phyloP scores from a whole-genome alignment of 495 filamentous ascomycete species.

The Hypomontagnella monticulosa region DNA sequence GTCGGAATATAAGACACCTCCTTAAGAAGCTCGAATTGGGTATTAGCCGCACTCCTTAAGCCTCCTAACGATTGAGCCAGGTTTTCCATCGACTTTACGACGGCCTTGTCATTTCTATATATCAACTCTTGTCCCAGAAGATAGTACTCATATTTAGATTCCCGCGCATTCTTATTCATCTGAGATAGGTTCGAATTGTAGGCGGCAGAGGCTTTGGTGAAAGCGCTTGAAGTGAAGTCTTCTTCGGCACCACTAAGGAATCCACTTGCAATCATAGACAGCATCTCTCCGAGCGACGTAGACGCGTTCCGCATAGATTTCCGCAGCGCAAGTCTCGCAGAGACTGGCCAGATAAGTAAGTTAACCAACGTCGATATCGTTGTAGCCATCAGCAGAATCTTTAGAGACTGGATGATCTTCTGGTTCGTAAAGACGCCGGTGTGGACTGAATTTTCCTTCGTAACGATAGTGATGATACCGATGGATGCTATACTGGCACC shows the following conservation, averaged over 20 bases:
- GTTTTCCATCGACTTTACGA: constrained; percentile 86
- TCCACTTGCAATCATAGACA: constrained; percentile 81
- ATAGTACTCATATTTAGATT: constrained; percentile 92
- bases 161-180: constrained; percentile 81
- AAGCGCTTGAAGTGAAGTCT: constrained; percentile 71
- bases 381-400: constrained; percentile 91
- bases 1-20: constrained; percentile 56
- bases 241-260: constrained; percentile 88
- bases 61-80: constrained; percentile 92
- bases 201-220: constrained; percentile 69
- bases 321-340: constrained; percentile 78
- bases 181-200: constrained; percentile 76
- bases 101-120: constrained; percentile 79
- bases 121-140: constrained; percentile 82
- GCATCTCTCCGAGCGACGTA: constrained; percentile 79
- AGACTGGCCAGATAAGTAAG: constrained; percentile 80
- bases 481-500: constrained; percentile 91
- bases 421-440: constrained; percentile 78
- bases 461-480: constrained; percentile 89
- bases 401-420: constrained; percentile 87
- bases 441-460: constrained; percentile 90
- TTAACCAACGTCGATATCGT: constrained; percentile 77
- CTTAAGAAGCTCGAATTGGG: constrained; percentile 84
- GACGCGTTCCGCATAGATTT: constrained; percentile 79
- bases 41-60: constrained; percentile 84